Conservation (phyloP, 768 basidiomycete species). For the Rhodocollybia butyracea region DNA sequence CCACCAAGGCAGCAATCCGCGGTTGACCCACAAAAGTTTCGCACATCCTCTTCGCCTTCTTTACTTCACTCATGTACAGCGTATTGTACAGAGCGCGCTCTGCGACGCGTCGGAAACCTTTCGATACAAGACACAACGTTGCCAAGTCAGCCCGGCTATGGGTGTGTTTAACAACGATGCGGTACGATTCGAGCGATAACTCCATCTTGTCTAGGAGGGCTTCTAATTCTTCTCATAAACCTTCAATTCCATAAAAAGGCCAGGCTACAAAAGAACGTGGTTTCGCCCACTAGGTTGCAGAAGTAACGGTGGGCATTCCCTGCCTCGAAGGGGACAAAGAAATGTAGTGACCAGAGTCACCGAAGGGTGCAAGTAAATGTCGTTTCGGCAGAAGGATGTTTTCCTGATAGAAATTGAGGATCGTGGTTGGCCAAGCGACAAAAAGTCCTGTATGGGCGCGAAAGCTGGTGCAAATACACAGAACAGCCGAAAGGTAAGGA, state of each 20-base stretch:
- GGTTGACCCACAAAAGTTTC: conserved; percentile 39
- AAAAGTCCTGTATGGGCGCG: background rate
- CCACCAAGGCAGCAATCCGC: conserved; percentile 50
- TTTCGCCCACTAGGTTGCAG: background rate
- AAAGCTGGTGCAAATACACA: too few relatives aligned
- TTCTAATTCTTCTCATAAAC: background rate
- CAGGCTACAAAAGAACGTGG: too few relatives aligned
- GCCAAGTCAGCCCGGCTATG: conserved; percentile 52
- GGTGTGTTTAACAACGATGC: conserved; percentile 52
- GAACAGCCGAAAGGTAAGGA: background rate
- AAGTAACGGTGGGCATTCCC: background rate
- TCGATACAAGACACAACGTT: conserved; percentile 56
- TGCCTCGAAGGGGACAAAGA: conserved; percentile 1
- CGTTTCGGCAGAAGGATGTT: background rate
- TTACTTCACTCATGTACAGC: conserved; percentile 40
- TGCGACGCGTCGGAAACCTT: conserved; percentile 48
- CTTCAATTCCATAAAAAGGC: background rate
- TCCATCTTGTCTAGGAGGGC: conserved; percentile 40
- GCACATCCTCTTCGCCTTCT: conserved; percentile 42
- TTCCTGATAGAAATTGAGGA: background rate
- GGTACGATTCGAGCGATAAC: conserved; percentile 56
- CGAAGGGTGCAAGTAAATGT: background rate
- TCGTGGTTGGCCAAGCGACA: background rate
- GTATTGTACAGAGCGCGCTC: conserved; percentile 62
- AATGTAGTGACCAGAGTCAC: too few relatives aligned